phyloP scores from a whole-genome alignment of 331 rosid genomes.

The Cydonia oblonga region DNA sequence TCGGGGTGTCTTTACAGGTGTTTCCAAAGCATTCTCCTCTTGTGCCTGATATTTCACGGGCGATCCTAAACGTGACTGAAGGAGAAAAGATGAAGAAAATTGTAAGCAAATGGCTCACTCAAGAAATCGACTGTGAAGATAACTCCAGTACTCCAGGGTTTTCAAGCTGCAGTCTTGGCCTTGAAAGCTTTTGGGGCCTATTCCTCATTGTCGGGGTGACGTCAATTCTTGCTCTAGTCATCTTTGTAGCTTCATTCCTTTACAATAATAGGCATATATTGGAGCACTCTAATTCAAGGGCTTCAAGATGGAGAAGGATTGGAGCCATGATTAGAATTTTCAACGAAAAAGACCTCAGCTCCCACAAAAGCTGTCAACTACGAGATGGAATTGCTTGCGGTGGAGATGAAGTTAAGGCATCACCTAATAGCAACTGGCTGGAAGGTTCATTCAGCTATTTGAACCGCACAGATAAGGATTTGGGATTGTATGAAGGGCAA shows the following conservation, averaged over 20 bases:
- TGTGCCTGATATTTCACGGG: constrained; percentile 38
- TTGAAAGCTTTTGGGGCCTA: constrained; percentile 56
- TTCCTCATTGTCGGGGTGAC: constrained; percentile 29
- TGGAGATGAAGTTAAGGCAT: neutral
- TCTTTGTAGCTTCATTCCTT: constrained; percentile 19
- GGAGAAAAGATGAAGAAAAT: constrained; percentile 31
- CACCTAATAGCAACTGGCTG: neutral
- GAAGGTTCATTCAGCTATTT: neutral
- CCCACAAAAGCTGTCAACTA: neutral
- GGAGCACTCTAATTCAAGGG: neutral
- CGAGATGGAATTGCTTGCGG: neutral
- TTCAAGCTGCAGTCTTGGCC: constrained; percentile 31
- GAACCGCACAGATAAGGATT: neutral
- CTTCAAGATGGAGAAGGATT: constrained; percentile 24
- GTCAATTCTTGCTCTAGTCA: constrained; percentile 17
- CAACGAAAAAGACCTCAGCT: constrained; percentile 7
- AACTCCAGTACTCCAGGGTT: neutral
- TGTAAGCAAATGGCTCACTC: constrained; percentile 26
- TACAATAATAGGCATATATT: constrained; percentile 20
- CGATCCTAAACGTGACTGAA: constrained; percentile 29
- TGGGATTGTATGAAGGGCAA: neutral
- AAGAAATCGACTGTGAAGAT: constrained; percentile 5
- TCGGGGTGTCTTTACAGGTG: constrained; percentile 11
- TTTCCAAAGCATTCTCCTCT: constrained; percentile 40
- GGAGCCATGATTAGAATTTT: constrained; percentile 9